Evolutionary conservation across 1,139 yeast genomes (phyloP).

Genomic region (Candida sp.): DNA sequence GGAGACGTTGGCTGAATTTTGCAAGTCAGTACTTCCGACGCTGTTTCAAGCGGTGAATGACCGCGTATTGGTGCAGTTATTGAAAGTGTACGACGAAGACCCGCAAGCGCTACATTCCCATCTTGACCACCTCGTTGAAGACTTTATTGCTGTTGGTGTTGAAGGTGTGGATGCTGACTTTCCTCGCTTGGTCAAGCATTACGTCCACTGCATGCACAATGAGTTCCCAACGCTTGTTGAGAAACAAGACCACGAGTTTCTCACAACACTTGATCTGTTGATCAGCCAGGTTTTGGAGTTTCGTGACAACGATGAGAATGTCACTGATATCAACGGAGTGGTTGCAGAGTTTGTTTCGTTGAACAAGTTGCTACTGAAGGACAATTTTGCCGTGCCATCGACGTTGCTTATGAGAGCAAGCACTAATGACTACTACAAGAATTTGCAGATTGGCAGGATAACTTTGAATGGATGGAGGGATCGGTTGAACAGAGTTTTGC

Average conservation of each 20-base stretch:
- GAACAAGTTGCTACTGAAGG: slow-evolving; percentile 7
- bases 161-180: slow-evolving; percentile 3
- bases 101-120: not conserved
- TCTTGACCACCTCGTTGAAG: slow-evolving; percentile 13
- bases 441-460: slow-evolving; percentile 1
- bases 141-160: slow-evolving; percentile 7
- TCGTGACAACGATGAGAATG: slow-evolving; percentile 1
- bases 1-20: not conserved
- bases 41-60: slow-evolving; percentile 1
- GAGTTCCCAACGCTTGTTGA: slow-evolving; percentile 3
- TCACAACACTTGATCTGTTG: not conserved
- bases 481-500: slow-evolving; percentile 5
- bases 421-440: slow-evolving; percentile 11
- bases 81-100: not conserved
- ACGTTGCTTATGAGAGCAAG: slow-evolving; percentile 15
- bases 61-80: not conserved
- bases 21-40: slow-evolving; percentile 1
- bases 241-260: slow-evolving; percentile 5
- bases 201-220: not conserved
- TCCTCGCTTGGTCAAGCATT: slow-evolving; percentile 5
- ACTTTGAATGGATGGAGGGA: slow-evolving; percentile 15
- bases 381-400: slow-evolving; percentile 5
- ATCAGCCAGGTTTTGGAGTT: slow-evolving; percentile 2
- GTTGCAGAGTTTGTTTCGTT: slow-evolving; percentile 5
- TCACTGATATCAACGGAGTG: not conserved